phyloP scores from a whole-genome alignment of 305 asterid species.

The Vinca major region DNA sequence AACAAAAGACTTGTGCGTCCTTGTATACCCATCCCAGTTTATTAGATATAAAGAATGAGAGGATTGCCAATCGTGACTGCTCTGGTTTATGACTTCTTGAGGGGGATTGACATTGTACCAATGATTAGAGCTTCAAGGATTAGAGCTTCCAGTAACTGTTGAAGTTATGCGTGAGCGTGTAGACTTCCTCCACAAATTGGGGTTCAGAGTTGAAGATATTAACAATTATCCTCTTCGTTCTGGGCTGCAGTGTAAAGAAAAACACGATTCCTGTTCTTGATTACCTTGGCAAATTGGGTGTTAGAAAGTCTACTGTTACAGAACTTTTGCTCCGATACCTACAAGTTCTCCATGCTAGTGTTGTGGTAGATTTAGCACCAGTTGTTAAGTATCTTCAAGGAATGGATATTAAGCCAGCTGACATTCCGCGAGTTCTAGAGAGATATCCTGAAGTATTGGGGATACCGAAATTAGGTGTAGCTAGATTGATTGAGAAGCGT shows the following conservation, averaged over 20 bases:
- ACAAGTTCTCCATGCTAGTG: slow-evolving; percentile 96
- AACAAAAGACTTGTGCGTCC: slow-evolving; percentile 43
- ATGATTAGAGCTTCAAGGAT: slow-evolving; percentile 94
- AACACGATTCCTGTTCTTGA: slow-evolving; percentile 95
- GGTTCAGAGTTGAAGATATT: slow-evolving; percentile 78
- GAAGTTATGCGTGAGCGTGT: slow-evolving; percentile 91
- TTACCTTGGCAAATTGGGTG: slow-evolving; percentile 87
- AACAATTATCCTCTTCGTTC: slow-evolving; percentile 91
- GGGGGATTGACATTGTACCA: slow-evolving; percentile 57
- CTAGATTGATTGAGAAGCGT: slow-evolving; percentile 70
- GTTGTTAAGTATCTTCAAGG: slow-evolving; percentile 95
- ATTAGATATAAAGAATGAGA: slow-evolving; percentile 65
- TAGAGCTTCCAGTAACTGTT: slow-evolving; percentile 88
- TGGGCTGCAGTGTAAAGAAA: slow-evolving; percentile 97
- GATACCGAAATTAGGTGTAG: slow-evolving; percentile 63
- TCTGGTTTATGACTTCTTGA: slow-evolving; percentile 72
- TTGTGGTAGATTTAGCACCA: slow-evolving; percentile 83
- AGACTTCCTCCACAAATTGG: slow-evolving; percentile 80
- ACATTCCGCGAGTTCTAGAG: slow-evolving; percentile 82
- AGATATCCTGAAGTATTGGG: slow-evolving; percentile 83
- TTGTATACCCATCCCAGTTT: slow-evolving; percentile 77
- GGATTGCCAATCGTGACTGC: slow-evolving; percentile 62
- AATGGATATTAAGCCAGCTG: slow-evolving; percentile 82
- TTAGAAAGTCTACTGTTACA: slow-evolving; percentile 67
- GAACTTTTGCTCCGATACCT: slow-evolving; percentile 78